Evolutionary conservation across 257 asterid species (phyloP).

Genomic region (Vinca minor): DNA sequence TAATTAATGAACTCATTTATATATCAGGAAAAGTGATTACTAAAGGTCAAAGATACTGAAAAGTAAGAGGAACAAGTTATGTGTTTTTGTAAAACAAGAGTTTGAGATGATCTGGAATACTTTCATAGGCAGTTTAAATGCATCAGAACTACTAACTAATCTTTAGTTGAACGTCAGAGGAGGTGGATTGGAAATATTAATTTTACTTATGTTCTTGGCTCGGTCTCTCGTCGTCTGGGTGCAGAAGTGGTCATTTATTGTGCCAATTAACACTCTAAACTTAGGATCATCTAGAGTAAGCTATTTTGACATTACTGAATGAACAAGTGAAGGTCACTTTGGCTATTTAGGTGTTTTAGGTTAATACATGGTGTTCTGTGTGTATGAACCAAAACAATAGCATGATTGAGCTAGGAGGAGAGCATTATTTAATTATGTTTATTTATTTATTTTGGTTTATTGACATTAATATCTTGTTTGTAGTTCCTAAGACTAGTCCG

Average conservation of each 20-base stretch:
- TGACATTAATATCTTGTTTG: background rate
- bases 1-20: no score
- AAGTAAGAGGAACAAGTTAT: no score
- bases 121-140: background rate
- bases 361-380: no score
- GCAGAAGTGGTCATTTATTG: no score
- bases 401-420: background rate
- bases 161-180: background rate
- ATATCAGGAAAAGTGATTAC: no score
- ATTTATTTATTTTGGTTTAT: no score
- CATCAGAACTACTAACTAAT: background rate
- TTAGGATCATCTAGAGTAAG: no score
- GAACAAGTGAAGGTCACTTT: no score
- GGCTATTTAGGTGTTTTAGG: no score
- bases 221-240: background rate
- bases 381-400: background rate
- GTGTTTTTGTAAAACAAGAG: background rate
- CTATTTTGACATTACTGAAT: no score
- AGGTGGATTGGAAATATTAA: background rate
- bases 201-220: background rate
- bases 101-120: background rate
- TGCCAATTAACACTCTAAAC: no score
- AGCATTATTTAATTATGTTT: background rate
- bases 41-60: no score
- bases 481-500: background rate